Base-by-base conservation (phyloP, 1,284 basidiomycete genomes). In the Peniophora sp. region DNA sequence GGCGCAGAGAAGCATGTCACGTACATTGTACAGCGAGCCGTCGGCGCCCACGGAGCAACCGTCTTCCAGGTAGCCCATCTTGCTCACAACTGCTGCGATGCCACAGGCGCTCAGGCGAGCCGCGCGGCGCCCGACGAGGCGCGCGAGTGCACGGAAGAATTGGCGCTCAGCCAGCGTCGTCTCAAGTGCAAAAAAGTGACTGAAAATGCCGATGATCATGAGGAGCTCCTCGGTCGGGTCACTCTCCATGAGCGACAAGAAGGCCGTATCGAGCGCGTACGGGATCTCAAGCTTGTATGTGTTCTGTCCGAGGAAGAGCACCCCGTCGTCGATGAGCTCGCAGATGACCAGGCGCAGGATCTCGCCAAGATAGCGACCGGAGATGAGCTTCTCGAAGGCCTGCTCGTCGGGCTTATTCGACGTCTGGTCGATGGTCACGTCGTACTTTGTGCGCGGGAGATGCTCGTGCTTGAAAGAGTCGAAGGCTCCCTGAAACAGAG, bases 321-420 rank as follows among this genome's bases (percentile, higher is more conserved):
- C 89, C 65, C 96, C 96, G 58, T 95, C 87, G 65, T 99, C 96
- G 65, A 97, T 93, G 57, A 99, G 83, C 67, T 99, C 96, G 66
- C 88, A 92, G 55, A 99, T 79, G 59, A 97, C 87, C 24, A 99
- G 77, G 25, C 96, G 86, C 64, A 98, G 81, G 60, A 98, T 91
- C 71, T 99, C 96, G 58, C 96, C 96, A 24, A 99, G 83, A 71
- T 99, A 99, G 50, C 96, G 83, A 53, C 96, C 96, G 0, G 96
- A 96, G 58, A 99, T 98, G 65, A 98, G 86, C 91, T 99, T 99
- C 81, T 91, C 88, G 59, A 94, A 95, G 1, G 90, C 82, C 69
- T 99, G 96, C 71, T 98, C 93, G 50, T 86, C 88, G 2, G 94
- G 93, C 72, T 99, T 99, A 77, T 98, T 98, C 3, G 92, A 96